A percentile compares a stretch with the other conserved stretches of the same genome.
phyloP scores from a whole-genome alignment of 495 filamentous ascomycete genomes.

The Penicillium coffeae region DNA sequence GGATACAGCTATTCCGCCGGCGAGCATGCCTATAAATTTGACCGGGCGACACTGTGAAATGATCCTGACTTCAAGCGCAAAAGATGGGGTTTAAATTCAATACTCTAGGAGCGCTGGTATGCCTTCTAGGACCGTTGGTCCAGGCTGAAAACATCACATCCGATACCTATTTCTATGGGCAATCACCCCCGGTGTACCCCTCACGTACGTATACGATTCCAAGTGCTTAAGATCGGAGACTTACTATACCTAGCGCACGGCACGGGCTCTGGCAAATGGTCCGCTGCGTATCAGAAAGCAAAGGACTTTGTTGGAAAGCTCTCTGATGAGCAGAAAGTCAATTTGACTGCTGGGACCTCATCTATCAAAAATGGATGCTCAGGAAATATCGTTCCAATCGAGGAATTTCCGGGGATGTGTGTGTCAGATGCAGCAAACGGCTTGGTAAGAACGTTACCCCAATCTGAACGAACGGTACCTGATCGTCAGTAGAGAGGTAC shows the following conservation, averaged over 20 bases:
- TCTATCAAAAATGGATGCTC: conserved; percentile 59
- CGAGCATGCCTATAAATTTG: no score
- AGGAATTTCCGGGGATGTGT: conserved; percentile 58
- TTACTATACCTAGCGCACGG: conserved; percentile 17
- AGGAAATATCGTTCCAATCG: conserved; percentile 49
- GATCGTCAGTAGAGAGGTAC: conserved; percentile 37
- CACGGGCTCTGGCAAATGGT: conserved; percentile 56
- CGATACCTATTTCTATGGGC: conserved; percentile 49
- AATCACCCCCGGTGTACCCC: conserved; percentile 54
- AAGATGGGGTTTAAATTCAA: no score
- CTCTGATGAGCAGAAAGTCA: conserved; percentile 57
- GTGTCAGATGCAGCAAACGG: conserved; percentile 62
- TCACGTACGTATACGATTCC: conserved; percentile 30
- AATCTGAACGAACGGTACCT: neutral
- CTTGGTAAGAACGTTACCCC: conserved; percentile 23
- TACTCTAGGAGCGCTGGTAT: no score
- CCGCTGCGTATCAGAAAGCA: conserved; percentile 46
- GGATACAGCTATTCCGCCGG: no score
- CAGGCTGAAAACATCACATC: no score
- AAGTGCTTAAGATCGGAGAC: no score
- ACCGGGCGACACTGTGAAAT: no score
- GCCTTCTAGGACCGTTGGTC: no score
- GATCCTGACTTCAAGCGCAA: no score
- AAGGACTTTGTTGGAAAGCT: conserved; percentile 50
- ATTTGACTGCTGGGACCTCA: conserved; percentile 48